Evolutionary conservation across 805 yeast species (phyloP), one percentile per base, ranked within the genome.

Genomic region (Hanseniaspora singularis): DNA sequence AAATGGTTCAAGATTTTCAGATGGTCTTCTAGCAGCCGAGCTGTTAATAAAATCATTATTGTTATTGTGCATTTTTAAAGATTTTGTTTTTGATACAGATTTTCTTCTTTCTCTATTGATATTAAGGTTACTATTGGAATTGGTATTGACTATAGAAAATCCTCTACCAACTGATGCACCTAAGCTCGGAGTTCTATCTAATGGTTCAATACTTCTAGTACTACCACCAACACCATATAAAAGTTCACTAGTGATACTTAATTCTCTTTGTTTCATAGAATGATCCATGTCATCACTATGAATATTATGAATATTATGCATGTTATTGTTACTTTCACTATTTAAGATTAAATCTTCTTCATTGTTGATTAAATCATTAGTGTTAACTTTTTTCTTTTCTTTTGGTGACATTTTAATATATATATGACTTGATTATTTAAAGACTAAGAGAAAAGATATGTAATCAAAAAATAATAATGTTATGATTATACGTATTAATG

Each of bases 1-100:
- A 19, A 71, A 72, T 1, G 74, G 71, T 46, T 72, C 77, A 41
- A 71, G 51, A 43, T 70, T 74, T 52, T 73, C 76, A 40, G 73
- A 66, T n/a, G 69, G 72, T 40, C 75, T 59, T 51, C 74, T 61
- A 11, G 32, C 34, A 20, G 53, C 44, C 3, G 54, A 49, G 15
- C 19, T 37, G 19, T 37, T 33, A 23, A 50, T 51, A 40, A 53
- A 50, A 44, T 54, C 52, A 38, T 49, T 43, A 26, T 53, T 38
- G 16, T 31, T 44, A 26, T 27, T 30, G 6, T 8, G 14, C n/a
- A n/a, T n/a, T 23, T 43, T 43, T 23, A 37, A 30, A n/a, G 41
- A 33, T 33, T 43, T 43, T 10, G 18, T 12, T 23, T 43, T 43
- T 10, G 32, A 30, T 15, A 43, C 15, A 6, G 48, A 43, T 27